Conservation (phyloP, 192 early-diverging fungal genomes). For the Blastocladiella britannica region DNA sequence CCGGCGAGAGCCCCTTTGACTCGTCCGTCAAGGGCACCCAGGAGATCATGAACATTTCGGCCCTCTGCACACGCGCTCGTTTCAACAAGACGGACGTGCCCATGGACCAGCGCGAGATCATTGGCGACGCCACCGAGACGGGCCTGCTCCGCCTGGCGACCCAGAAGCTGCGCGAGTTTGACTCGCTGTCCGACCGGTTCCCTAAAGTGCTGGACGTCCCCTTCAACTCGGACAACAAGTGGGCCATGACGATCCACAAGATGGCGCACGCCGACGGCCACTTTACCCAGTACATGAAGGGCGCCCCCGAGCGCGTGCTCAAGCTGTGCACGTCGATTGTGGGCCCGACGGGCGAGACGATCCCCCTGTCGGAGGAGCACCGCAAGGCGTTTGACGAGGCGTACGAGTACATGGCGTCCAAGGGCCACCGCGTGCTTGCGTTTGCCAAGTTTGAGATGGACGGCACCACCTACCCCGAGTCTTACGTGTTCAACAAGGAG, state of each 20-base stretch:
- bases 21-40: conserved; percentile 31
- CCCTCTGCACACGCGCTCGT: conserved; percentile 66
- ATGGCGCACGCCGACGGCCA: conserved; percentile 44
- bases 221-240: conserved; percentile 91
- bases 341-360: conserved; percentile 20
- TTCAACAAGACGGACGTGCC: conserved; percentile 82
- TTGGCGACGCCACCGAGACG: conserved; percentile 89
- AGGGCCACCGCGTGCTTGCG: conserved; percentile 83
- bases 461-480: conserved; percentile 41
- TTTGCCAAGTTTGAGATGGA: conserved; percentile 65
- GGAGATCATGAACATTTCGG: conserved; percentile 59
- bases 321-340: conserved; percentile 53
- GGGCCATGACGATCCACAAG: conserved; percentile 74
- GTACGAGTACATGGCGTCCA: conserved; percentile 77
- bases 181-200: conserved; percentile 38
- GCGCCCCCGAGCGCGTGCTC: conserved; percentile 86
- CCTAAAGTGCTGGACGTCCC: conserved; percentile 88
- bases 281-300: conserved; percentile 73
- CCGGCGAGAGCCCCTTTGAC: conserved; percentile 17
- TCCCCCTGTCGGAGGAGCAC: conserved; percentile 49
- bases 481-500: conserved; percentile 56
- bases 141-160: conserved; percentile 70
- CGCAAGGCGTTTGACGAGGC: conserved; percentile 39
- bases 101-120: conserved; percentile 51
- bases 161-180: conserved; percentile 48